Conservation (phyloP, 2,329 filamentous ascomycete genomes). For the Purpureocillium lavendulum region DNA sequence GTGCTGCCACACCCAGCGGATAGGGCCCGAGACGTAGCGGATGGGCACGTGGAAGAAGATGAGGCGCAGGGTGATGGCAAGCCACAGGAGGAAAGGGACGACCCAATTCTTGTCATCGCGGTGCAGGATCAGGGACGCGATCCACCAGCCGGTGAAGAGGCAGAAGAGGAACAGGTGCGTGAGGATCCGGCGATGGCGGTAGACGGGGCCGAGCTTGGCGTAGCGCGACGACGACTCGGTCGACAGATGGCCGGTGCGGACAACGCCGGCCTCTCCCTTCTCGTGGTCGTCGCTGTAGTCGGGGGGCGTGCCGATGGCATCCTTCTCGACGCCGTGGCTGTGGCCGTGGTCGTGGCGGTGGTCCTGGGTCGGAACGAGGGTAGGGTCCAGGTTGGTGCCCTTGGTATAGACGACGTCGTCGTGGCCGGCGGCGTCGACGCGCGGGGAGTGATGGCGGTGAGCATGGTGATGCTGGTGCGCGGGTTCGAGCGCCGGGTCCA, state of each 20-base stretch:
- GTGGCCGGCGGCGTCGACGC: slow-evolving; percentile 22
- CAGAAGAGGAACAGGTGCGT: slow-evolving; percentile 36
- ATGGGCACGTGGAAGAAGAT: slow-evolving; percentile 67
- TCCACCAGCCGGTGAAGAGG: slow-evolving; percentile 60
- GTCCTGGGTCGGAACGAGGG: slow-evolving; percentile 23
- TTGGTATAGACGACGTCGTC: slow-evolving; percentile 39
- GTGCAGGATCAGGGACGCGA: slow-evolving; percentile 65
- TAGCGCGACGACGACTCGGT: slow-evolving; percentile 10
- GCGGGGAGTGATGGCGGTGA: slow-evolving; percentile 32
- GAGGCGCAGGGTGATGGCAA: slow-evolving; percentile 64
- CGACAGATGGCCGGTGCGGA: slow-evolving; percentile 18
- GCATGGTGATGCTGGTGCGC: slow-evolving; percentile 33
- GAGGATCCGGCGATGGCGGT: slow-evolving; percentile 35
- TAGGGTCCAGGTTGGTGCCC: slow-evolving; percentile 26
- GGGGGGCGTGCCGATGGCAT: slow-evolving; percentile 16
- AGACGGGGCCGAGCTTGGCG: slow-evolving; percentile 24
- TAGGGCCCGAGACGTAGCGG: slow-evolving; percentile 55
- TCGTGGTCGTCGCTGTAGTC: slow-evolving; percentile 33
- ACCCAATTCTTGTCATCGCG: slow-evolving; percentile 70
- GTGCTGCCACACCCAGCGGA: slow-evolving; percentile 59
- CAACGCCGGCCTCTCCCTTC: slow-evolving; percentile 17
- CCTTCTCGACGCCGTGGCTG: slow-evolving; percentile 16
- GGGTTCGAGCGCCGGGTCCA: slow-evolving; percentile 25
- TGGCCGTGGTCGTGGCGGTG: slow-evolving; percentile 18
- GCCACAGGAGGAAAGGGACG: slow-evolving; percentile 74